These are phyloP conservation scores for Ascochyta rabiei DNA, from an alignment of 2,329 filamentous ascomycete species.

Conservation along the genomic window DNA sequence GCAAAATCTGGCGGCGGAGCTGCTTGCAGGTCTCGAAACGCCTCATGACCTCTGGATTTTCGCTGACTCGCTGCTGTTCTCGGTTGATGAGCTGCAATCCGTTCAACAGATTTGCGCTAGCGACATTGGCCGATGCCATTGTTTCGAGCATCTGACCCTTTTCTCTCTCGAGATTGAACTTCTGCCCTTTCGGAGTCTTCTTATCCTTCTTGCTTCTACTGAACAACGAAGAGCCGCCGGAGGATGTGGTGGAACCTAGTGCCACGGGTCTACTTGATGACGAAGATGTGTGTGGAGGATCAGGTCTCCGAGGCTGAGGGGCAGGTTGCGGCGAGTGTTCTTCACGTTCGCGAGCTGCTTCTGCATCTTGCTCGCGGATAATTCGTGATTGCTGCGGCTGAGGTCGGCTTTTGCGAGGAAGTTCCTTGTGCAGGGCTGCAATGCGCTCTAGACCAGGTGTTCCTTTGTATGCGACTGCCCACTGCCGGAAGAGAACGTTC, in stretches of 20 bases:
- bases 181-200: constrained; percentile 59
- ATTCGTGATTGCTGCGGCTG: constrained; percentile 78
- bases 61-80: constrained; percentile 84
- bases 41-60: constrained; percentile 75
- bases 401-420: constrained; percentile 67
- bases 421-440: constrained; percentile 75
- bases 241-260: constrained; percentile 33
- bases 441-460: constrained; percentile 81
- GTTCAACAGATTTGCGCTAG: constrained; percentile 89
- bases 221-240: constrained; percentile 60
- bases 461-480: constrained; percentile 81
- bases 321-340: constrained; percentile 49
- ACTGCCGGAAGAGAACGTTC: constrained; percentile 82
- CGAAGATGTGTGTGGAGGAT: constrained; percentile 36
- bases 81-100: constrained; percentile 88
- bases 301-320: constrained; percentile 33
- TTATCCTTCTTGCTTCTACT: constrained; percentile 61
- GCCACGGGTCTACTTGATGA: constrained; percentile 38
- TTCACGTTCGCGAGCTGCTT: constrained; percentile 71
- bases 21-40: constrained; percentile 87
- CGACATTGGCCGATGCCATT: constrained; percentile 89
- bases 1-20: constrained; percentile 80
- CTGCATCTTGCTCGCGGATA: constrained; percentile 77
- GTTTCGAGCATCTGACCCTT: constrained; percentile 83
- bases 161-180: constrained; percentile 86